These are phyloP conservation scores for Aurantiochytrium sp. DNA, from an alignment of 108 stramenopile genomes.

Conservation along the genomic window DNA sequence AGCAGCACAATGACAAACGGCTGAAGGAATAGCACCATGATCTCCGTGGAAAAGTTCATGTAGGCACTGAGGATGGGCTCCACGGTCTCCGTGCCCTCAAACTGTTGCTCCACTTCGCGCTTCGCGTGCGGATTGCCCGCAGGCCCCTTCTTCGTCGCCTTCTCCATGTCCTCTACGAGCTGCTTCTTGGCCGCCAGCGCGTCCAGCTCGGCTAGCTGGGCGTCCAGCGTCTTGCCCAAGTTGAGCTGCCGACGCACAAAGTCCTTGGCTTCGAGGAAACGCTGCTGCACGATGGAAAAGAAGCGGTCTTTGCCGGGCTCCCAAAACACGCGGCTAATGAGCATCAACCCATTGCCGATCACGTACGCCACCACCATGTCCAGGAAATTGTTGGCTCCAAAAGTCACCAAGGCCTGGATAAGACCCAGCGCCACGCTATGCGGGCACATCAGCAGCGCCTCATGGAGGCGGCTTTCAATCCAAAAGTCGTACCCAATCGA, in stretches of 20 bases:
- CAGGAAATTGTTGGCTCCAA: slow-evolving; percentile 71
- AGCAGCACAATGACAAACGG: slow-evolving; percentile 69
- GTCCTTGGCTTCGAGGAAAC: not conserved
- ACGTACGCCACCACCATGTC: slow-evolving; percentile 73
- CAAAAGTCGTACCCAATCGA: slow-evolving; percentile 54
- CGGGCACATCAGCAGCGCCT: slow-evolving; percentile 68
- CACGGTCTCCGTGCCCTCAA: slow-evolving; percentile 66
- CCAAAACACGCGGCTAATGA: slow-evolving; percentile 63
- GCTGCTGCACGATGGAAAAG: not conserved
- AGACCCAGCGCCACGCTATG: slow-evolving; percentile 63
- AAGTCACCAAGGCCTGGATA: slow-evolving; percentile 59
- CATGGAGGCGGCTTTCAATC: slow-evolving; percentile 65
- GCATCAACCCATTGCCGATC: slow-evolving; percentile 69
- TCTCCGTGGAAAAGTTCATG: slow-evolving; percentile 62
- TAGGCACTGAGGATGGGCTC: slow-evolving; percentile 70
- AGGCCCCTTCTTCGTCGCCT: not conserved
- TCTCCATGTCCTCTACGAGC: slow-evolving; percentile 7
- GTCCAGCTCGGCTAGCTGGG: slow-evolving; percentile 38
- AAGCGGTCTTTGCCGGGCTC: slow-evolving; percentile 44
- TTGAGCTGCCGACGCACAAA: not conserved
- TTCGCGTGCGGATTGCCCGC: slow-evolving; percentile 29
- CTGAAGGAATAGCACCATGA: slow-evolving; percentile 58
- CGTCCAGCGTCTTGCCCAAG: slow-evolving; percentile 36
- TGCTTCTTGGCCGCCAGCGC: not conserved
- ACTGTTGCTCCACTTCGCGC: slow-evolving; percentile 45